Base-by-base conservation (phyloP, 768 basidiomycete genomes). In the Naganishia vaughanmartiniae region DNA sequence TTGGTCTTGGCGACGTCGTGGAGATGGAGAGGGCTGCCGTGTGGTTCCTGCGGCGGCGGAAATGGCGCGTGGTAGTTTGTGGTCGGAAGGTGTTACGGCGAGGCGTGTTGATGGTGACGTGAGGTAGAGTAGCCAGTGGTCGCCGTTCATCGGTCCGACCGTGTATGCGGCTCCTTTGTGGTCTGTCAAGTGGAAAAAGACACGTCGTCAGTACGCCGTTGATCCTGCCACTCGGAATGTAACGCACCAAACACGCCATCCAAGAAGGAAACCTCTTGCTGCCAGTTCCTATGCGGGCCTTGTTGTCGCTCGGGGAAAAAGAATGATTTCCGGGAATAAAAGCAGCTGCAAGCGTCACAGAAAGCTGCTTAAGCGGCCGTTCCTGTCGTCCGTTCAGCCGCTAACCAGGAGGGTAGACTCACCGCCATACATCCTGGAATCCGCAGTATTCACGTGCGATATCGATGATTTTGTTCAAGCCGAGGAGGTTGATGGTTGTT, bases 301-400 rank as follows among this genome's bases (percentile, higher is more conserved):
- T 84, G 83, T 79, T 99, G 96, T 28, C 91, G 88, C 81, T 99
- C 96, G 10, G 96, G 96, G 82, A 97, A 99, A 90, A 98, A 97
- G 87, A 98, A 99, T 9, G 90, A 90, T 83, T 98, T 99, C 75
- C 95, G 89, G 51, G 93, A 96, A 84, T 98, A 99, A 85, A 98
- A 99, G 82, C 91, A 93, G 72, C 78, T 75, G 39, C 24, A 19
- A 4, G 46, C 28, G 17, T 15, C 42, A 15, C 42, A 42, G 10
- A 15, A 9, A 7, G 9, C 42, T 2, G 17, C 42, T 2, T 42
- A 7, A 42, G 42, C 42, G 2, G 17, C 42, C 42, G n/a, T 11
- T 42, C 15, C 42, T 6, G 17, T 36, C 39, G 34, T 19, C 28
- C 34, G 17, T 17, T 6, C 54, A 1, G 19, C 31, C 24, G 31